Base-by-base conservation (phyloP, 768 basidiomycete genomes). In the Megacollybia marginata region DNA sequence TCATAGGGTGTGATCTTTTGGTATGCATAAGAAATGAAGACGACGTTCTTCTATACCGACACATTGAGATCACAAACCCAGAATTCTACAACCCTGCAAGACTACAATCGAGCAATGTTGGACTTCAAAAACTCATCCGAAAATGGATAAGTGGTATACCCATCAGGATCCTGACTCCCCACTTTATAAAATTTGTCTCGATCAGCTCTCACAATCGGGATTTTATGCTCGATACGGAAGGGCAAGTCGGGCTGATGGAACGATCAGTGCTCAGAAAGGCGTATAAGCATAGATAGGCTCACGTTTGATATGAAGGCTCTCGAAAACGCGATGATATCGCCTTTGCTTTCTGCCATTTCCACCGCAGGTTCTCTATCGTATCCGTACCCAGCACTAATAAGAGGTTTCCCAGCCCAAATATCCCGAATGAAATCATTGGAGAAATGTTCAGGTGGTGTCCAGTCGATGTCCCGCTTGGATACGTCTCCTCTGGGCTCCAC, bases 281-380 rank as follows among this genome's bases (percentile, higher is more conserved):
- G n/a, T 23, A 31, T 36, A 42, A 49, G 50, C 46, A 8, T 11
- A n/a, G n/a, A n/a, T n/a, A 15, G 16, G 53, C 70, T 50, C 52
- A 74, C 70, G 47, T 71, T 72, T 4, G 69, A 33, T 10, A 71
- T 63, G 44, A 66, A 72, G 9, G 51, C 46, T 19, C 73, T 56
- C 2, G 65, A 72, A 16, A 65, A 72, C 0, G 68, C 67, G 43
- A 69, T 50, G 8, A 69, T 48, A 9, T 64, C 59, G 9, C 59
- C 62, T 9, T 61, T 55, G 15, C n/a, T 55, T 33, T 68, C 69
- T 2, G 65, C 70, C 2, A 48, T 52, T 19, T 57, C 53, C 15
- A 68, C 51, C 0, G 65, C 70, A 1, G 47, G 55, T 48, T 63
- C 52, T 10, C 67, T 57, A 0, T 59, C 62, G 48, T 69, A 59